Evolutionary conservation across 2,329 filamentous ascomycete genomes (phyloP), one percentile per base, ranked within the genome.

Genomic region (Exophiala lecanii-corni): DNA sequence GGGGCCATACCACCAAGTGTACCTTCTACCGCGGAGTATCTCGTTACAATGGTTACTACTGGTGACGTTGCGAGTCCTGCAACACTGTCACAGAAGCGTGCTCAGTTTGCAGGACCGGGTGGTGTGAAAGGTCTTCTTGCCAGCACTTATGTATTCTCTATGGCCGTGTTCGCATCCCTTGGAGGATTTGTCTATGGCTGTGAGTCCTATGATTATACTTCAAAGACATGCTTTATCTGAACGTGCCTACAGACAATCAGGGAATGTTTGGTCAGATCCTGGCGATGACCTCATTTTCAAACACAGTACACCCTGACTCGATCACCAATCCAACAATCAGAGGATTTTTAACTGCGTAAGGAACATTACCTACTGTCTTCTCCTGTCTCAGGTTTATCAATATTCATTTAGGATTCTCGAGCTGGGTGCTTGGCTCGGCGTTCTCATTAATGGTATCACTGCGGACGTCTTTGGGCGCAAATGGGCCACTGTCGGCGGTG

Each of bases 191-290:
- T 75, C 16, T 79, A 84, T 59, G 81, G 84, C 13, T 87, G 37
- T 40, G 28, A 40, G 37, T 32, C 37, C 13, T 31, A 17, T 18
- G 16, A 9, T 36, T 18, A 20, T 9, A 18, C 18, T 5, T 36
- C 13, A 20, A 13, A 17, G 18, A 9, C 18, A 36, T 17, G 13
- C 13, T 5, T 36, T 20, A 4, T 17, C 18, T 36, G 16, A 36
- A 5, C 34, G 9, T 6, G 34, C 13, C 13, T 20, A 5, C 21
- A 40, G 37, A 86, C 64, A 86, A 87, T 57, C 81, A 86, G 60
- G 84, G 84, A 51, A 81, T 86, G 65, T 85, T 86, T 63, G 78
- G 77, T 12, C 82, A 82, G 13, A 77, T 88, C n/a, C 55, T 77
- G 37, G 68, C 66, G 7, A 74, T 75, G 72, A 57, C 59, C 5